phyloP scores from a whole-genome alignment of 345 rosid species.

The Eucalyptus marginata region DNA sequence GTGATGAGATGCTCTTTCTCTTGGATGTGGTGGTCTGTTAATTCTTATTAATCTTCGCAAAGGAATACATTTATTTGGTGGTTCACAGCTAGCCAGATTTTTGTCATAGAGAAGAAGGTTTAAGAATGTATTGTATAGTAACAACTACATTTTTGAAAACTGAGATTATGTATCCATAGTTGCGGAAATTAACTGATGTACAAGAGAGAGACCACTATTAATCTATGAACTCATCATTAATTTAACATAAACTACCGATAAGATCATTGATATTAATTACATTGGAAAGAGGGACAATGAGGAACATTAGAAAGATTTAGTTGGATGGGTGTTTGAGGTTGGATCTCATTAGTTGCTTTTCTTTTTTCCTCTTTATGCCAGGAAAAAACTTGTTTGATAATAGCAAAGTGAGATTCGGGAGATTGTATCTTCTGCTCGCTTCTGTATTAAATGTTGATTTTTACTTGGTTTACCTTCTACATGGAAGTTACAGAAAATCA shows the following conservation, averaged over 20 bases:
- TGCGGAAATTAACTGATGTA: not conserved
- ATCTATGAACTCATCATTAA: not conserved
- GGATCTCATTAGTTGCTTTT: not conserved
- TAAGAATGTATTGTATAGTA: not conserved
- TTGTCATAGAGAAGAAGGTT: not conserved
- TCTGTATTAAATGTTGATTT: not conserved
- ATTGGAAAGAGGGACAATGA: not conserved
- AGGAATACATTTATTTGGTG: not conserved
- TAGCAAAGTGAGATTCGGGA: not conserved
- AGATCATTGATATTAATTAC: not conserved
- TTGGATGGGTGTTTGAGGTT: not conserved
- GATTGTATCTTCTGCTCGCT: not conserved
- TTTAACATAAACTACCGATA: not conserved
- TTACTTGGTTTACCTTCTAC: not conserved
- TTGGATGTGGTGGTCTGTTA: not conserved
- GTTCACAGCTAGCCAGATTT: not conserved
- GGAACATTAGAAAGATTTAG: not conserved
- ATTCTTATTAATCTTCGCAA: not conserved
- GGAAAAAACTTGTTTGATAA: not conserved
- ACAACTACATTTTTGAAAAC: not conserved
- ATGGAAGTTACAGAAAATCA: not conserved
- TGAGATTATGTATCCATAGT: not conserved
- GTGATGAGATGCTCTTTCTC: not conserved
- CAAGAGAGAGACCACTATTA: not conserved
- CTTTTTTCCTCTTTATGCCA: not conserved